Conservation (phyloP, 352 stramenopile species). For the Thraustotheca clavata region DNA sequence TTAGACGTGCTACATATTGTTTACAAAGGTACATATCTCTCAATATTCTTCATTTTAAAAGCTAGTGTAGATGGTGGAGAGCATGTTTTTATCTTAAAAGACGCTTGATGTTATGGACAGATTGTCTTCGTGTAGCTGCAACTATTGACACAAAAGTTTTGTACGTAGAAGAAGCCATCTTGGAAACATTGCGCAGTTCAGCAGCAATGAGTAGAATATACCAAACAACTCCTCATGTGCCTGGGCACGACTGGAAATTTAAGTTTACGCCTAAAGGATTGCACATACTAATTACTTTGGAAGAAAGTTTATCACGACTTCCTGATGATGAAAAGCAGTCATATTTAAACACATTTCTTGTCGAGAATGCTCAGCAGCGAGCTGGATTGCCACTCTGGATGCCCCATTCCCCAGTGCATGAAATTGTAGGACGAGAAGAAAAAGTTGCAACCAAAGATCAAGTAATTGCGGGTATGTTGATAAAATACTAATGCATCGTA, state of each 20-base stretch:
- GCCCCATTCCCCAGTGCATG: constrained; percentile 3
- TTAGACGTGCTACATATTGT: constrained; percentile 2
- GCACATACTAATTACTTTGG: constrained; percentile 10
- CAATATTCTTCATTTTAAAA: too few species aligned
- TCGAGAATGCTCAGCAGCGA: constrained; percentile 9
- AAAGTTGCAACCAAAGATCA: constrained; percentile 7
- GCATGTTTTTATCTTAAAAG: background rate
- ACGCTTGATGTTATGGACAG: background rate
- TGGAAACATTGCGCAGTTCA: background rate
- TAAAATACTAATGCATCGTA: background rate
- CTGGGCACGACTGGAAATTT: constrained; percentile 9
- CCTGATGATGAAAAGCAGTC: constrained; percentile 17
- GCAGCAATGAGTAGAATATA: background rate
- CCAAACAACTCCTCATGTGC: background rate
- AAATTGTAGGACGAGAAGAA: constrained; percentile 20
- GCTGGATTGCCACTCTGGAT: constrained; percentile 17
- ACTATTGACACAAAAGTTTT: constrained; percentile 15
- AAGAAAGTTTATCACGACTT: constrained; percentile 18
- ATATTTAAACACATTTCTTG: constrained; percentile 19
- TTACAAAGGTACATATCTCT: constrained; percentile 5
- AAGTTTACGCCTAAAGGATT: constrained; percentile 8
- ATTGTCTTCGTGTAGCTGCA: background rate
- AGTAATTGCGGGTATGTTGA: background rate
- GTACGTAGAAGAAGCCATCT: constrained; percentile 12
- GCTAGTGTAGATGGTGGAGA: constrained; percentile 9